Conservation (phyloP, 2,329 filamentous ascomycete genomes). For the Lachnellula hyalina region DNA sequence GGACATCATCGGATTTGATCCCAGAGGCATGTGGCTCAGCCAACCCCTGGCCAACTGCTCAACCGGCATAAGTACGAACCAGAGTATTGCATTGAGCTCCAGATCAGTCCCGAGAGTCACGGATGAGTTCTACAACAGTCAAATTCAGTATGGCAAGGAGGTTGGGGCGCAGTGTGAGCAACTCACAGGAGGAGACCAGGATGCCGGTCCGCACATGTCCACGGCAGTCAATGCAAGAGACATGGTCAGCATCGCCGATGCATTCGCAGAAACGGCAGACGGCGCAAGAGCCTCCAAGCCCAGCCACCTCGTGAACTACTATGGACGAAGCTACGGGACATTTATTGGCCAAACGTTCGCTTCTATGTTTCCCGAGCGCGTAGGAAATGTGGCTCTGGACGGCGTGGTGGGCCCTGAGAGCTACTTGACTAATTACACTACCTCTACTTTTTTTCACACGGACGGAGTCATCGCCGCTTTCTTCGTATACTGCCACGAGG, state of each 20-base stretch:
- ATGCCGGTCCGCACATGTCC: slow-evolving; percentile 4
- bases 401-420: slow-evolving; percentile 16
- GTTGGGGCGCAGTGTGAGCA: not conserved
- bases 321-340: slow-evolving; percentile 45
- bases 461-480: not conserved
- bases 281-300: not conserved
- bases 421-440: slow-evolving; percentile 11
- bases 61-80: not conserved
- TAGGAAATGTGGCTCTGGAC: slow-evolving; percentile 35
- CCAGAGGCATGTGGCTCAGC: slow-evolving; percentile 43
- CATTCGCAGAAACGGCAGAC: not conserved
- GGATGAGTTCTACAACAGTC: slow-evolving; percentile 1
- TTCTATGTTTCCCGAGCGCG: slow-evolving; percentile 35
- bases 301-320: slow-evolving; percentile 30
- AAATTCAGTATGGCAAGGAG: not conserved
- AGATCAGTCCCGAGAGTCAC: slow-evolving; percentile 1
- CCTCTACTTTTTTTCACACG: not conserved
- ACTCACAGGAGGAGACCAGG: not conserved
- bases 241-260: slow-evolving; percentile 3
- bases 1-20: slow-evolving; percentile 42
- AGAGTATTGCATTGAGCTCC: not conserved
- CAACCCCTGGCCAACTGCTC: slow-evolving; percentile 44
- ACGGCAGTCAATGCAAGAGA: slow-evolving; percentile 2
- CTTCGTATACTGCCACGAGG: not conserved
- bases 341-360: slow-evolving; percentile 39